Conservation (phyloP, 306 rosid genomes). For the Ceratonia siliqua region DNA sequence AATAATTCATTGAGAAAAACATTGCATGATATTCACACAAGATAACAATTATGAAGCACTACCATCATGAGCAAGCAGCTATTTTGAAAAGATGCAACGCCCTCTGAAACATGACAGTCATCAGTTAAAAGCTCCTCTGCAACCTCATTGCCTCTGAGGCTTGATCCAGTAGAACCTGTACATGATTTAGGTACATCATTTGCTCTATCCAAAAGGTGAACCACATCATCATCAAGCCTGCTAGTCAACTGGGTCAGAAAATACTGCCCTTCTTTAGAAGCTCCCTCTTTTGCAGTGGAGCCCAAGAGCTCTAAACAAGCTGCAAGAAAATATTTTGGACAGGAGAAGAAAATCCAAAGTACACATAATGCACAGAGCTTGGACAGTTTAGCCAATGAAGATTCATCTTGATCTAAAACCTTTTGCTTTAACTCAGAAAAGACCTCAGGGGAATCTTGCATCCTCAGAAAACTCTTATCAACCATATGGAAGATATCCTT, state of each 20-base stretch:
- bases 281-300: slow-evolving; percentile 55
- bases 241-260: slow-evolving; percentile 64
- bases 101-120: slow-evolving; percentile 37
- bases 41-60: slow-evolving; percentile 37
- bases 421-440: slow-evolving; percentile 62
- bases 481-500: slow-evolving; percentile 64
- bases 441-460: slow-evolving; percentile 56
- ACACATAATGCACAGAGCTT: slow-evolving; percentile 61
- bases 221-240: slow-evolving; percentile 41
- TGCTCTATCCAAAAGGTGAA: slow-evolving; percentile 38
- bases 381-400: slow-evolving; percentile 53
- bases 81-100: slow-evolving; percentile 40
- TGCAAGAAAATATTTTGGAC: slow-evolving; percentile 73
- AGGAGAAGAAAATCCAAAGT: slow-evolving; percentile 67
- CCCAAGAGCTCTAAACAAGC: slow-evolving; percentile 77
- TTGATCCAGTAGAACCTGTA: slow-evolving; percentile 39
- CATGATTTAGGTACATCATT: slow-evolving; percentile 41
- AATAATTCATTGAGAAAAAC: background rate
- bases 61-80: slow-evolving; percentile 82
- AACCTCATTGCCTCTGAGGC: slow-evolving; percentile 33
- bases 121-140: slow-evolving; percentile 45
- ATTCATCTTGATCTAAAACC: slow-evolving; percentile 59
- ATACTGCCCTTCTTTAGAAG: slow-evolving; percentile 51
- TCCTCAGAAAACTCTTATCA: slow-evolving; percentile 57
- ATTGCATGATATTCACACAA: background rate